A percentile compares a stretch with the other conserved stretches of the same genome.
Conservation (phyloP, 169 alveolate species). For the Cryptosporidium tyzzeri region DNA sequence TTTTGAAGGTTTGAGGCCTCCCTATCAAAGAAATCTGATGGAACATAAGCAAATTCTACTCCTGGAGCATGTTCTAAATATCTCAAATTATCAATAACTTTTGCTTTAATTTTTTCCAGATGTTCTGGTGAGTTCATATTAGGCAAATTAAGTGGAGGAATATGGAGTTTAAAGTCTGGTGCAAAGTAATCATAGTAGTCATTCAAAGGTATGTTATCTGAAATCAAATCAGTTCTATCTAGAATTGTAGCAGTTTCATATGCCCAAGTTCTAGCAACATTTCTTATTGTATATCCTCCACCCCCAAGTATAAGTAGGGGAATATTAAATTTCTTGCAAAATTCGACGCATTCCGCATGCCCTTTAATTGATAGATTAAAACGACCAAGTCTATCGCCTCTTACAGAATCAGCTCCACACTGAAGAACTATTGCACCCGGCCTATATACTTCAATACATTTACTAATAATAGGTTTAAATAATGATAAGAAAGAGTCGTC, state of each 20-base stretch:
- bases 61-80: constrained; percentile 97
- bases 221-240: constrained; percentile 89
- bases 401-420: constrained; percentile 98
- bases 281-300: constrained; percentile 99
- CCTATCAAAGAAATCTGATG: constrained; percentile 87
- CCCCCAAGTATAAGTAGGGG: constrained; percentile 96
- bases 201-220: constrained; percentile 92
- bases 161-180: constrained; percentile 95
- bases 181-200: constrained; percentile 97
- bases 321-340: constrained; percentile 90
- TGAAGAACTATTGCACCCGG: constrained; percentile 98
- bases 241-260: constrained; percentile 97
- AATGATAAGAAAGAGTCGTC: constrained; percentile 93
- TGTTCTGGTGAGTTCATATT: constrained; percentile 95
- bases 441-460: constrained; percentile 94
- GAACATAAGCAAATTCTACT: constrained; percentile 91
- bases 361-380: constrained; percentile 97
- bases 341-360: constrained; percentile 98
- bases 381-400: constrained; percentile 97
- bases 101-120: constrained; percentile 90
- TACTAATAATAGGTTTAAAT: constrained; percentile 93
- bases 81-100: constrained; percentile 92
- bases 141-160: constrained; percentile 91
- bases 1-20: constrained; percentile 75
- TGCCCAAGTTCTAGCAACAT: constrained; percentile 99